Base-by-base conservation (phyloP, 768 basidiomycete species). In the Leccinum boreale region DNA sequence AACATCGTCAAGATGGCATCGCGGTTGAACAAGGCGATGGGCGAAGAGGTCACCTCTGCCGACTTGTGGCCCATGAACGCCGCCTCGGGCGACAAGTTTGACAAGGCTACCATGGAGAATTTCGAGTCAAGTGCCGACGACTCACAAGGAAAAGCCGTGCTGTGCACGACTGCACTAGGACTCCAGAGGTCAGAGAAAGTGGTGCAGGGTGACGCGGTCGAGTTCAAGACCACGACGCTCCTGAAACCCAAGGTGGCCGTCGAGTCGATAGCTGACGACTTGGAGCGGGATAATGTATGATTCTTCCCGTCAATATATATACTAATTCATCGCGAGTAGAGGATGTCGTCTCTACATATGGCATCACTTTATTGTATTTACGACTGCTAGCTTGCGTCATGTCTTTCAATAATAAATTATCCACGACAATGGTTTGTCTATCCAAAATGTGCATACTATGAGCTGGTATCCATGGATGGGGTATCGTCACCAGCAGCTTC, bases 91-190 rank as follows among this genome's bases (percentile, higher is more conserved):
- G 72, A 76, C 0, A 53, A 52, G 33, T 85, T 78, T 46, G 74
- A 80, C 53, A 58, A 63, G 0, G 55, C 58, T 1, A 68, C 65
- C 49, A 83, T 86, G 84, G 78, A 82, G 29, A 77, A 80, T 54
- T 75, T 76, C 5, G 71, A 80, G 58, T 66, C 67, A 5, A 31
- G 33, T 28, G 59, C 35, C 0, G 61, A 58, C 0, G 57, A 50
- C 17, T 60, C 51, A 14, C 57, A 59, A 5, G 67, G 60, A 7
- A 62, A 65, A 53, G 58, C 60, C 10, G 74, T 85, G 5, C 62
- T 86, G 19, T 85, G 85, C 62, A 84, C 84, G 48, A 84, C 79
- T 19, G 81, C 84, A 50, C 73, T 86, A 4, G 85, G 84, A 3
- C 71, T 86, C 33, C 70, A 73, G 48, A 66, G 75, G 55, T 71